Percentiles rank a stretch among this genome's conserved stretches.
phyloP scores from a whole-genome alignment of 2,329 filamentous ascomycete genomes.

The Sclerotinia borealis region DNA sequence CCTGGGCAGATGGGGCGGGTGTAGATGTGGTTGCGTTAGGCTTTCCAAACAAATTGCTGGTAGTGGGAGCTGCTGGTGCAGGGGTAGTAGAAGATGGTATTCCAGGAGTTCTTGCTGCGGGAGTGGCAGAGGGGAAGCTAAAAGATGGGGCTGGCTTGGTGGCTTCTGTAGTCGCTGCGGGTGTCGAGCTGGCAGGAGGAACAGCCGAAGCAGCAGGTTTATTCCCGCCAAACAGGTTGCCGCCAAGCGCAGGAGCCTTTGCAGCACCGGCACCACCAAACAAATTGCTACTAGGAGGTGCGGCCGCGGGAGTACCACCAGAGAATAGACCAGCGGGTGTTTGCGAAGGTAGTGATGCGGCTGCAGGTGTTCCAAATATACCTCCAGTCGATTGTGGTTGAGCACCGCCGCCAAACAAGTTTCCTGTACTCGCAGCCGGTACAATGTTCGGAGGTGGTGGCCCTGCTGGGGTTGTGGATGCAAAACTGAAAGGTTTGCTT shows the following conservation, averaged over 20 bases:
- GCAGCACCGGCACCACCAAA: conserved; percentile 7
- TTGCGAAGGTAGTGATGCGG: conserved; percentile 6
- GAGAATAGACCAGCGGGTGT: conserved; percentile 6
- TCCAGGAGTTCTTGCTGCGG: conserved; percentile 12
- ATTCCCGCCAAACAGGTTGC: conserved; percentile 6
- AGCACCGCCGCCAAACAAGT: conserved; percentile 18
- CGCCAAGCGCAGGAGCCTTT: conserved; percentile 2
- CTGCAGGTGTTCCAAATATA: conserved; percentile 8
- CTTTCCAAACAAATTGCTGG: conserved; percentile 12
- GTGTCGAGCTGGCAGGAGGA: conserved; percentile 11
- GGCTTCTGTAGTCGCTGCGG: conserved; percentile 15
- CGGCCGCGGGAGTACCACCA: conserved; percentile 1
- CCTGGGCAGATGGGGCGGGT: conserved; percentile 16
- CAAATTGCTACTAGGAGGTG: conserved; percentile 5
- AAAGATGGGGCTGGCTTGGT: conserved; percentile 19
- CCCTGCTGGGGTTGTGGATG: conserved; percentile 30
- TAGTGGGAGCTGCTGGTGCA: conserved; percentile 5
- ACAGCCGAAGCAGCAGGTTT: conserved; percentile 10
- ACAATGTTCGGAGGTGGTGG: conserved; percentile 27
- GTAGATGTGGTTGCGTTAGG: conserved; percentile 10
- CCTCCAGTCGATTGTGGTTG: conserved; percentile 3
- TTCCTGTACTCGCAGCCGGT: conserved; percentile 15
- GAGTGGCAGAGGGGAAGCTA: conserved; percentile 18
- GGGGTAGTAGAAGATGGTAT: conserved; percentile 5
- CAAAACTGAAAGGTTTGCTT: conserved; percentile 19